A percentile compares a stretch with the other conserved stretches of the same genome.
Evolutionary conservation across 2,329 filamentous ascomycete species (phyloP).

Genomic region (Aspergillus transmontanensis): DNA sequence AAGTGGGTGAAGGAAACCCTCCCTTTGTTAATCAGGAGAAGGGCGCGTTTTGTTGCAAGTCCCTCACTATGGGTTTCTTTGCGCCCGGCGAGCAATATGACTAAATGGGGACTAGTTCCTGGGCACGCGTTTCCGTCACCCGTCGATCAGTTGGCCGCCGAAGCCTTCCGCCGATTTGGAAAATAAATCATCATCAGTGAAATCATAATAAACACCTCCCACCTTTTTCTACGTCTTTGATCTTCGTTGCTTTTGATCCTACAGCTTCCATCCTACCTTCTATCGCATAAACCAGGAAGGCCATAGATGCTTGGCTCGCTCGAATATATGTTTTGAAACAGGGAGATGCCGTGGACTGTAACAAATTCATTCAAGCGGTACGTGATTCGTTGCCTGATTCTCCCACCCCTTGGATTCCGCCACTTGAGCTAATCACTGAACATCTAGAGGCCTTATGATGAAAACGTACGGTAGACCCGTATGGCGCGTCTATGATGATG

Average conservation of each 20-base stretch:
- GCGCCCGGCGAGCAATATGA: slow-evolving; percentile 26
- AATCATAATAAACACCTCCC: slow-evolving; percentile 8
- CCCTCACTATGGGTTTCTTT: neutral
- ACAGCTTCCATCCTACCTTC: neutral
- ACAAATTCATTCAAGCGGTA: slow-evolving; percentile 56
- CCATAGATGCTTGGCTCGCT: slow-evolving; percentile 11
- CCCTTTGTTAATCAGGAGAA: neutral
- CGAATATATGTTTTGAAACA: slow-evolving; percentile 23
- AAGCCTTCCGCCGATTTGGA: slow-evolving; percentile 19
- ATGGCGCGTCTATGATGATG: slow-evolving; percentile 52
- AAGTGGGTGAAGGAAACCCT: neutral
- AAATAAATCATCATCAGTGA: slow-evolving; percentile 22
- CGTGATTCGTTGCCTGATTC: slow-evolving; percentile 12
- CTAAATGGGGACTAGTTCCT: slow-evolving; percentile 30
- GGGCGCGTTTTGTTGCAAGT: neutral
- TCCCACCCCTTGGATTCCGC: slow-evolving; percentile 7
- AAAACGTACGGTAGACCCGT: slow-evolving; percentile 52
- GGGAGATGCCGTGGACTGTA: slow-evolving; percentile 53
- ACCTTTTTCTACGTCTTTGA: neutral
- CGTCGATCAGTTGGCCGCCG: slow-evolving; percentile 26
- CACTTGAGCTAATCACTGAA: slow-evolving; percentile 4
- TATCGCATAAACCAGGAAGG: neutral
- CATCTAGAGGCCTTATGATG: slow-evolving; percentile 51
- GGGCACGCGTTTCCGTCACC: slow-evolving; percentile 30
- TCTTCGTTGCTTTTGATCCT: neutral